These are phyloP conservation scores for Xylaria sp. DNA, from an alignment of 2,329 filamentous ascomycete species.

Conservation along the genomic window DNA sequence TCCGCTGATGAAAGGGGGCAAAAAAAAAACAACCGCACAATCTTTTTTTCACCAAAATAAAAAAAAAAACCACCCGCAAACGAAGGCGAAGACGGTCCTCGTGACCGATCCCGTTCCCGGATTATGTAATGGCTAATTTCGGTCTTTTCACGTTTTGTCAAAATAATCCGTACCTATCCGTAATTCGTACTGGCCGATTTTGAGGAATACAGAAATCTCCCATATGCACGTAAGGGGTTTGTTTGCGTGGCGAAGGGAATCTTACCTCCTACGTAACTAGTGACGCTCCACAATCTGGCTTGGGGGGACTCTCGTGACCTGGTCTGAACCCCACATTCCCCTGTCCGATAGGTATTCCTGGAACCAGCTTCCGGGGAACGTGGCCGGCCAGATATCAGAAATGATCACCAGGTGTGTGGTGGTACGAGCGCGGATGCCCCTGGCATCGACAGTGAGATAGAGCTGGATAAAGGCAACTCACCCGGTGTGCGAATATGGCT, in stretches of 20 bases:
- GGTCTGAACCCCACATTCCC: slow-evolving; percentile 12
- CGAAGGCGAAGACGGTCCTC: no score
- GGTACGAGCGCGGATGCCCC: not conserved
- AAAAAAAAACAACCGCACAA: not conserved
- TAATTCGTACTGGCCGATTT: not conserved
- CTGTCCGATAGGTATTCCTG: slow-evolving; percentile 10
- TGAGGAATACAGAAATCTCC: not conserved
- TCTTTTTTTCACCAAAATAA: not conserved
- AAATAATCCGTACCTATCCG: no score
- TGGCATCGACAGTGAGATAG: not conserved
- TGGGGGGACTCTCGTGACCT: slow-evolving; percentile 15
- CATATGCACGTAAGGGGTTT: slow-evolving; percentile 3
- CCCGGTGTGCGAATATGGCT: not conserved
- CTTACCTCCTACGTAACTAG: not conserved
- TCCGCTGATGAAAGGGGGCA: not conserved
- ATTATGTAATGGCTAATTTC: no score
- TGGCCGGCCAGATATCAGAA: slow-evolving; percentile 18
- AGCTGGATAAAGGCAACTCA: not conserved
- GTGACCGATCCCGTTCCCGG: no score
- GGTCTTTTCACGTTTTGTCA: no score
- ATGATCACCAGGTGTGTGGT: slow-evolving; percentile 15
- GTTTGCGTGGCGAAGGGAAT: not conserved
- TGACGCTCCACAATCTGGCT: not conserved
- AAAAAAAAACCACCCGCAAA: not conserved
- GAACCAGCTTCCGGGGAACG: slow-evolving; percentile 14